Percentiles rank a stretch among this genome's conserved stretches.
phyloP scores from a whole-genome alignment of 352 stramenopile genomes.

The Elongisporangium prolatum region DNA sequence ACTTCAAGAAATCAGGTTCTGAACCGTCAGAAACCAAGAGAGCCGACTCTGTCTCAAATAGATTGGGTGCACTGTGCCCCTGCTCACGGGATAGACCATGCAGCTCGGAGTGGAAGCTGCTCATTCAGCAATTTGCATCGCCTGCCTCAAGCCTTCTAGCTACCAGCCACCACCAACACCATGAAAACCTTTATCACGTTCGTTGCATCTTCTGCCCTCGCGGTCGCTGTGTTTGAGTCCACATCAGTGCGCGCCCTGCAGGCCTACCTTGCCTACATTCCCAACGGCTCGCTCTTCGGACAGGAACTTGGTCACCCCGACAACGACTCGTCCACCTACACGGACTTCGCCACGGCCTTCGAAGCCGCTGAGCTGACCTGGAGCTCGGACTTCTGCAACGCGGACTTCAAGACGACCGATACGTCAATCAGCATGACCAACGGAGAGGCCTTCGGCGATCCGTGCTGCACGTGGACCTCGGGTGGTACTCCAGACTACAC shows the following conservation, averaged over 20 bases:
- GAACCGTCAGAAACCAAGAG: no score
- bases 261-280: constrained; percentile 26
- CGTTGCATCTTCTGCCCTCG: constrained; percentile 6
- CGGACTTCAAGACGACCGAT: no score
- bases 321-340: constrained; percentile 22
- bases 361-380: constrained; percentile 19
- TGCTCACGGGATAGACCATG: no score
- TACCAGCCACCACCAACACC: no score
- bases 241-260: constrained; percentile 14
- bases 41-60: no score
- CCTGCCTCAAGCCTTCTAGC: no score
- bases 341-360: constrained; percentile 31
- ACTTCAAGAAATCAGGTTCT: no score
- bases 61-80: no score
- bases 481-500: constrained; percentile 25
- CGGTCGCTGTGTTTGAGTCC: constrained; percentile 16
- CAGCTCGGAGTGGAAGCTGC: no score
- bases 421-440: constrained; percentile 17
- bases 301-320: constrained; percentile 30
- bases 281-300: constrained; percentile 30
- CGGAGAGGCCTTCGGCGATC: constrained; percentile 22
- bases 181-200: constrained; percentile 11
- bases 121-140: no score
- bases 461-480: constrained; percentile 32
- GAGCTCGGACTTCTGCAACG: constrained; percentile 1